Base-by-base conservation (phyloP, 2,329 filamentous ascomycete species). In the Fusarium sublunatum region DNA sequence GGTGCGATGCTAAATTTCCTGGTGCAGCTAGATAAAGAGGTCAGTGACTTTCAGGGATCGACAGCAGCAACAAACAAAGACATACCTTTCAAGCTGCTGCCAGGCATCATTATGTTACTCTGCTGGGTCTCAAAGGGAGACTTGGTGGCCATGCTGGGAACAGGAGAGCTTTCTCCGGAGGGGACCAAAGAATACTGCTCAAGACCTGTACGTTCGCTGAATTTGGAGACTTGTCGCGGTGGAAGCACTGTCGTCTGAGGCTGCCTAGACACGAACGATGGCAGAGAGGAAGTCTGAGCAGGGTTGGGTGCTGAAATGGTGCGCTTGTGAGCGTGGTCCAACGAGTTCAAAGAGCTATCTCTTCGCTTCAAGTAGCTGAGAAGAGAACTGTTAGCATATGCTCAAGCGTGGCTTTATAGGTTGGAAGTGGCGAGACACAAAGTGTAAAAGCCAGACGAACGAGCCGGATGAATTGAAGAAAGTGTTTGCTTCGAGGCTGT, bases 261-360 rank as follows among this genome's bases (percentile, higher is more conserved):
- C 46, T 54, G 58, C 19, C 61, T 51, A 1, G 63, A 56, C 11
- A 54, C 42, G 42, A 70, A 53, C 28, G 58, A 51, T 39, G 68
- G 60, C 12, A 70, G 53, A 48, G 67, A 53, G 41, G 65, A 61
- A 19, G 52, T 57, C 19, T 61, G 74, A 8, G 76, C 71, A 48
- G 81, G 79, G 55, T 80, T 76, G 10, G 83, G 82, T 7, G 82
- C 83, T 8, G 83, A 85, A 15, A 78, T 77, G 4, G 82, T 78
- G 54, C 82, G 74, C 67, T 83, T 84, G 68, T 85, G 82, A 32
- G 73, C 68, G 44, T 70, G 76, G 1, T 71, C 64, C 53, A 70
- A 44, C 38, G 65, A 49, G 48, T 65, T 60, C 38, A 65, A 41
- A 11, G 63, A 44, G 42, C 46, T 53, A 19, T 61, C 57, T 25